Base-by-base conservation (phyloP, 305 asterid species). In the Fraxinus xanthoxyloides region DNA sequence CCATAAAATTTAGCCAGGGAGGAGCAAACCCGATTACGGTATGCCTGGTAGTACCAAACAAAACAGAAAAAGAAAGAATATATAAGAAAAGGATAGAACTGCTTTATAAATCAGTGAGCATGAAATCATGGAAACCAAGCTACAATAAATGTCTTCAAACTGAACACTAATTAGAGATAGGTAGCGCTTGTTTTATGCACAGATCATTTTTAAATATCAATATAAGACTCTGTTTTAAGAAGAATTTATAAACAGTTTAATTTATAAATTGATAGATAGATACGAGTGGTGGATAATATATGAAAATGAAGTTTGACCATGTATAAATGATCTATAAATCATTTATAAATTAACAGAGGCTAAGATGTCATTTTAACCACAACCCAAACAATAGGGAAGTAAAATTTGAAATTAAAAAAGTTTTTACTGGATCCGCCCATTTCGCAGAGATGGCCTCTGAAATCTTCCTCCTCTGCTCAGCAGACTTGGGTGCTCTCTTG, bases 381-480 rank as follows among this genome's bases (percentile, higher is more conserved):
- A 32, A 7, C 7, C 31, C 31, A 61, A 61, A 21, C 23, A 32
- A 15, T 12, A 34, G 30, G 31, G 34, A 54, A 69, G 7, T 3
- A 34, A 69, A 21, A 21, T 76, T 76, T 36, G 28, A 67, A 79
- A 77, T 30, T 48, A 12, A 54, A 54, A 51, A 51, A 80, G 80
- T 69, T 76, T 93, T 88, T 51, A 51, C 61, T 48, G 98, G 97
- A 84, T 96, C 99, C 4, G 97, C 92, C 99, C 99, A 96, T 89
- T 96, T 94, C 77, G 98, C 97, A 76, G 98, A 85, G 77, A 96
- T 93, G 83, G 99, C 92, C 85, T 90, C 95, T 46, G 98, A 82
- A 82, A 94, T 94, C 90, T 90, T 94, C 87, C 90, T 90, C 91
- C 91, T 94, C 86, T 96, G 99, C 85, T 94, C 98, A 15, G 90